Conservation (phyloP, 1,284 basidiomycete species). For the Tylopilus sp. region DNA sequence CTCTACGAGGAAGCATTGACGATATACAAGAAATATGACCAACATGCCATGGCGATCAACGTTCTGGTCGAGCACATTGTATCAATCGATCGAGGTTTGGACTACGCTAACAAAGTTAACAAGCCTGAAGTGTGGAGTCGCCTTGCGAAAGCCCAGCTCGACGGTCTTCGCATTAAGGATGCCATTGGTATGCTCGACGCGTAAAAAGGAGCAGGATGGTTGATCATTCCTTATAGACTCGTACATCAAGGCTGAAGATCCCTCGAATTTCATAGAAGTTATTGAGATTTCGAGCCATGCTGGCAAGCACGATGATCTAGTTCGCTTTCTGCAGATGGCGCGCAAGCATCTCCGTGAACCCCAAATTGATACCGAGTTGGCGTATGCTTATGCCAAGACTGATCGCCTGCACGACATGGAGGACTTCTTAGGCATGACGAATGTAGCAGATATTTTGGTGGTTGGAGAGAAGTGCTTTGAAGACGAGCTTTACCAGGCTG, state of each 20-base stretch:
- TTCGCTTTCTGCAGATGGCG: conserved; percentile 99
- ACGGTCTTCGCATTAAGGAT: conserved; percentile 97
- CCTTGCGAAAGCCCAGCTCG: conserved; percentile 98
- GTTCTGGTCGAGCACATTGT: conserved; percentile 98
- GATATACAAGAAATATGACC: conserved; percentile 93
- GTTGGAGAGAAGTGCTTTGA: conserved; percentile 99
- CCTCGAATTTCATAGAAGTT: conserved; percentile 92
- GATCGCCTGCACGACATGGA: conserved; percentile 99
- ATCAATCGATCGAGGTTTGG: conserved; percentile 92
- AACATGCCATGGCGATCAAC: conserved; percentile 93
- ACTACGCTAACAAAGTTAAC: conserved; percentile 97
- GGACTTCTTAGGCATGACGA: conserved; percentile 98
- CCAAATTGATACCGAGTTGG: conserved; percentile 95
- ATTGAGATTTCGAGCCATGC: conserved; percentile 96
- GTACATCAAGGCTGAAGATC: conserved; percentile 98
- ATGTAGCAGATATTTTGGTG: conserved; percentile 93
- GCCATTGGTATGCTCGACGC: conserved; percentile 67
- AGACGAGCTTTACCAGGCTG: conserved; percentile 95
- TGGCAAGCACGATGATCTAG: conserved; percentile 97
- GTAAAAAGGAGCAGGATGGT: not conserved
- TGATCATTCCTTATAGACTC: conserved; percentile 59
- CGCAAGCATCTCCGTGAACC: conserved; percentile 96
- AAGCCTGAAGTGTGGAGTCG: conserved; percentile 96
- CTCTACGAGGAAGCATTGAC: conserved; percentile 96
- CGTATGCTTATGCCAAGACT: conserved; percentile 95